Evolutionary conservation across 495 filamentous ascomycete genomes (phyloP), one percentile per base, ranked within the genome.

Genomic region (Trichocladium antarcticum): DNA sequence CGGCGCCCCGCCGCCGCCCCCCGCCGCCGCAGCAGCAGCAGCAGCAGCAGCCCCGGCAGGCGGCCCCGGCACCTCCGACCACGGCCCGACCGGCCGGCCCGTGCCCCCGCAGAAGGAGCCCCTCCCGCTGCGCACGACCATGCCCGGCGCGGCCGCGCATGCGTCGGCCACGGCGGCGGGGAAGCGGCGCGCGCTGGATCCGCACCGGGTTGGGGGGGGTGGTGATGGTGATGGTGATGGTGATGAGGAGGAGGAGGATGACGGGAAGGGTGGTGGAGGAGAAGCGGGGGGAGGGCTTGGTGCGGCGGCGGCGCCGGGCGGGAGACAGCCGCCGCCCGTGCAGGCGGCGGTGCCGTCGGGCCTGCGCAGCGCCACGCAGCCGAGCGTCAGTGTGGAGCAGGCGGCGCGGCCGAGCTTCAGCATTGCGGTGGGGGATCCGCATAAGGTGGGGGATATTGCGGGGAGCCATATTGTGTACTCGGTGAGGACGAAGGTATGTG

Each of bases 401-500:
- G 89, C 92, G 42, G 81, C 88, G 34, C 86, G 92, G 56, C 93
- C 92, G 11, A 83, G 74, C 22, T 97, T 97, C 64, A 73, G 86
- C n/a, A 95, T 98, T 53, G 78, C 74, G 1, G 92, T 98, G 11
- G 92, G 92, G 37, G 92, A 98, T 71, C 93, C 93, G 34, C 87
- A 95, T 64, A 98, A 97, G 66, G 89, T 98, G 47, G 93, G 92
- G 37, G 92, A 97, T 67, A 68, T 96, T 60, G 95, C 93, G 11
- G 94, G 85, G 59, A 94, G 89, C 53, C 92, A 98, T 67, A 98
- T 92, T 57, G 93, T 95, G 19, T 98, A 98, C 66, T 85, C 88
- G 54, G 90, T 98, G 36, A 74, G 83, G 59, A 98, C 92, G 28
- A 92, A 84, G 82, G 89, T 95, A 79, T 50, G 59, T 51, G 24